Percentiles rank a stretch among this genome's conserved stretches.
These are phyloP conservation scores for Umbelopsis ramanniana DNA, from an alignment of 192 early-diverging fungal species.

Conservation along the genomic window DNA sequence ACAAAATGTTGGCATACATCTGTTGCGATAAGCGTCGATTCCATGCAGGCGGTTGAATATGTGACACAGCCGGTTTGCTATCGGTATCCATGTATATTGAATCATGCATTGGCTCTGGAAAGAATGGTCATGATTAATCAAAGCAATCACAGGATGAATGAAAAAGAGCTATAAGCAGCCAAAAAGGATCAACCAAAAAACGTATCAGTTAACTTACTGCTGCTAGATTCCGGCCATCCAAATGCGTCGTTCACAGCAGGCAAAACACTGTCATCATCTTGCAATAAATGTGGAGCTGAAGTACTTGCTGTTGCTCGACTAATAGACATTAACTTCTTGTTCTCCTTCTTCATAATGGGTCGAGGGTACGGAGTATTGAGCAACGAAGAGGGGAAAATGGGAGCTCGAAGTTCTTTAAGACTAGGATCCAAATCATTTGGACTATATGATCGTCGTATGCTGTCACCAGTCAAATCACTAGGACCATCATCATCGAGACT, in stretches of 20 bases:
- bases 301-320: not conserved
- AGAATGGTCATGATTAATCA: not conserved
- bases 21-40: constrained; percentile 18
- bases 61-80: constrained; percentile 2
- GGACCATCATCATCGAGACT: not conserved
- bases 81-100: not conserved
- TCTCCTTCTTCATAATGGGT: not conserved
- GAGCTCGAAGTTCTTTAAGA: not conserved
- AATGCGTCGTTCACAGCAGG: not conserved
- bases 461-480: not conserved
- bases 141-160: too few species aligned
- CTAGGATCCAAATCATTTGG: not conserved
- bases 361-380: constrained; percentile 1
- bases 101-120: constrained; percentile 12
- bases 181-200: not conserved
- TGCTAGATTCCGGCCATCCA: not conserved
- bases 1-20: constrained; percentile 16
- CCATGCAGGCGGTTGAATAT: not conserved
- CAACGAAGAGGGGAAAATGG: not conserved
- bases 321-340: constrained; percentile 1
- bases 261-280: not conserved
- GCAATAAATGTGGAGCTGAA: constrained; percentile 9
- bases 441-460: not conserved
- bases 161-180: too few species aligned
- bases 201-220: not conserved